Conservation (phyloP, 2,329 filamentous ascomycete genomes). For the Diaporthe ampelina region DNA sequence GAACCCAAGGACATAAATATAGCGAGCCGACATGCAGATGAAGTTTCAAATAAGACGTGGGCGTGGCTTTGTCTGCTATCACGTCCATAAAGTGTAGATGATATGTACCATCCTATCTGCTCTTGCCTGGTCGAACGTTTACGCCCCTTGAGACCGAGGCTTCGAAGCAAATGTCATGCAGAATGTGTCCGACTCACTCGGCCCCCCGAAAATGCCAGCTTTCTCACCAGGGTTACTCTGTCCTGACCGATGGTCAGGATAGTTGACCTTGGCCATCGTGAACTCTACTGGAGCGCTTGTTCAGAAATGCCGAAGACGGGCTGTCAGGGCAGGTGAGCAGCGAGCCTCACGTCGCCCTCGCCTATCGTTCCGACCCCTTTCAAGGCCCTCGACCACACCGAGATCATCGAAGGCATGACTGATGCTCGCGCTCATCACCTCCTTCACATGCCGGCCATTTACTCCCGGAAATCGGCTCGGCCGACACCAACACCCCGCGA, state of each 20-base stretch:
- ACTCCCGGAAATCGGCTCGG: neutral
- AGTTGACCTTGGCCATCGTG: neutral
- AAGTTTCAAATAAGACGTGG: neutral
- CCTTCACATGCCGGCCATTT: neutral
- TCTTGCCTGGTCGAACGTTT: neutral
- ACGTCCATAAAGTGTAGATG: neutral
- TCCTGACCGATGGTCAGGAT: neutral
- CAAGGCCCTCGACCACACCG: neutral
- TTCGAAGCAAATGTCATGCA: neutral
- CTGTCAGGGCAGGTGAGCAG: neutral
- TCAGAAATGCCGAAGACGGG: neutral
- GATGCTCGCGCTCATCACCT: neutral
- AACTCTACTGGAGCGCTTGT: too few relatives aligned
- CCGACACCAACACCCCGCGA: neutral
- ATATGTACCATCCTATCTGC: neutral
- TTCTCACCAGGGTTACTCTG: neutral
- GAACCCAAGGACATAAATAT: too few relatives aligned
- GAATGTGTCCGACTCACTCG: neutral
- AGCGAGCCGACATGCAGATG: neutral
- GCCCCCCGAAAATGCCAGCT: neutral
- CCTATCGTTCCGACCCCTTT: neutral
- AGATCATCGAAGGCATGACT: neutral
- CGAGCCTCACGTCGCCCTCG: neutral
- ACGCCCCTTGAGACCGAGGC: too few relatives aligned
- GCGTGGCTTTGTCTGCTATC: neutral